phyloP scores from a whole-genome alignment of 2,329 filamentous ascomycete genomes.

The Alternaria arborescens region DNA sequence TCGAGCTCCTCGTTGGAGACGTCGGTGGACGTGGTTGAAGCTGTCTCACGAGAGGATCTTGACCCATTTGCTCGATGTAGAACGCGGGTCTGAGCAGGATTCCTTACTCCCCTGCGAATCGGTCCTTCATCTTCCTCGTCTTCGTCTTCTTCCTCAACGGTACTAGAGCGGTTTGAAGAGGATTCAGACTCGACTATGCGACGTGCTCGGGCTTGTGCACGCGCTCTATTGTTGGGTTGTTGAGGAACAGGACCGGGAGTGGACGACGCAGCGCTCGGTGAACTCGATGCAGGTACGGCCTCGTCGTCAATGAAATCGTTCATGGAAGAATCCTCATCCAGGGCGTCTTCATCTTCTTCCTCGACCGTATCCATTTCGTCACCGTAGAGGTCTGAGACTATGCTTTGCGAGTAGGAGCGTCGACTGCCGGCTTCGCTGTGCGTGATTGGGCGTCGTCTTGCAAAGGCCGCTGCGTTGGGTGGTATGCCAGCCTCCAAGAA shows the following conservation, averaged over 20 bases:
- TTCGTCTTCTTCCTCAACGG: conserved; percentile 47
- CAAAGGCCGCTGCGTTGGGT: conserved; percentile 28
- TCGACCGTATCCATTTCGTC: conserved; percentile 55
- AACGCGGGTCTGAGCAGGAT: conserved; percentile 39
- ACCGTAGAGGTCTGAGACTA: conserved; percentile 51
- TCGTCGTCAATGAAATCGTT: conserved; percentile 54
- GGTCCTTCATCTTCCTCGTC: conserved; percentile 51
- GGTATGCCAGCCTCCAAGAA: conserved; percentile 42
- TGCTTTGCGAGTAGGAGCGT: conserved; percentile 52
- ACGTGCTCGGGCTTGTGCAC: conserved; percentile 37
- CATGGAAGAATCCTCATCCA: conserved; percentile 53
- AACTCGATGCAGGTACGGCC: conserved; percentile 32
- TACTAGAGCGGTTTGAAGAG: conserved; percentile 48
- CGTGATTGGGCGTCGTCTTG: conserved; percentile 46
- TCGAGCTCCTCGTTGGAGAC: conserved; percentile 49
- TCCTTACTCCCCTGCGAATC: conserved; percentile 45
- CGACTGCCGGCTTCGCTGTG: conserved; percentile 54
- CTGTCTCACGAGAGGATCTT: conserved; percentile 37
- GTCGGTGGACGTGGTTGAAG: conserved; percentile 49
- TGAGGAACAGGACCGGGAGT: conserved; percentile 44
- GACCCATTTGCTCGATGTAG: conserved; percentile 48
- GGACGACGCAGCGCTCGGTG: conserved; percentile 39
- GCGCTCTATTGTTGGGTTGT: conserved; percentile 31
- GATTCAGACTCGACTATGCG: conserved; percentile 53
- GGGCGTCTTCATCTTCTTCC: conserved; percentile 54